Evolutionary conservation across 108 stramenopile genomes (phyloP).

Genomic region (Nitzschia sp.): DNA sequence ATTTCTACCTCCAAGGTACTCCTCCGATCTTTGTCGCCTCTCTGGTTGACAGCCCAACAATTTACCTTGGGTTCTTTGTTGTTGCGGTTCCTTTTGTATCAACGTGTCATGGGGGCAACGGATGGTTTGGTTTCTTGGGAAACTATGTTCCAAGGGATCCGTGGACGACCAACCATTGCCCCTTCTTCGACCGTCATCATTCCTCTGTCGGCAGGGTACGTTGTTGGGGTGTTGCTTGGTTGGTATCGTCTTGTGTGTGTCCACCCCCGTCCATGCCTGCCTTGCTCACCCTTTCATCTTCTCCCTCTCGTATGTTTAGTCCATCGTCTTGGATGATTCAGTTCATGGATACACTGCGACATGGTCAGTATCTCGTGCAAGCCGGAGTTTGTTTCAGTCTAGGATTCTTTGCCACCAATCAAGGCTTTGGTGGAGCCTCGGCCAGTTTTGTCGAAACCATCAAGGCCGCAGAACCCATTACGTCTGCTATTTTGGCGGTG

Average conservation of each 20-base stretch:
- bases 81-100: conserved; percentile 28
- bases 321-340: too few species aligned
- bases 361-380: background rate
- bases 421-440: conserved; percentile 55
- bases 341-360: background rate
- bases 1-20: conserved; percentile 75
- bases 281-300: background rate
- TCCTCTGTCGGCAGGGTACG: background rate
- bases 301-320: background rate
- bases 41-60: conserved; percentile 46
- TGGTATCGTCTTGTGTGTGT: background rate
- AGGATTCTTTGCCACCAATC: conserved; percentile 74
- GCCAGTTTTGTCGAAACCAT: conserved; percentile 84
- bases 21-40: conserved; percentile 22
- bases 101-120: background rate
- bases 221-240: background rate
- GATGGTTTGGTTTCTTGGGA: background rate
- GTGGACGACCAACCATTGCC: background rate
- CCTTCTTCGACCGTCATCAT: background rate
- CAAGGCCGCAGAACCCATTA: conserved; percentile 85
- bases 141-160: background rate
- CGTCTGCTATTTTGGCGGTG: conserved; percentile 65
- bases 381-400: conserved; percentile 61
- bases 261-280: background rate
- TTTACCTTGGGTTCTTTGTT: conserved; percentile 33